Evolutionary conservation across 2,329 filamentous ascomycete species (phyloP), one percentile per base, ranked within the genome.

Genomic region (Penicillium expansum): DNA sequence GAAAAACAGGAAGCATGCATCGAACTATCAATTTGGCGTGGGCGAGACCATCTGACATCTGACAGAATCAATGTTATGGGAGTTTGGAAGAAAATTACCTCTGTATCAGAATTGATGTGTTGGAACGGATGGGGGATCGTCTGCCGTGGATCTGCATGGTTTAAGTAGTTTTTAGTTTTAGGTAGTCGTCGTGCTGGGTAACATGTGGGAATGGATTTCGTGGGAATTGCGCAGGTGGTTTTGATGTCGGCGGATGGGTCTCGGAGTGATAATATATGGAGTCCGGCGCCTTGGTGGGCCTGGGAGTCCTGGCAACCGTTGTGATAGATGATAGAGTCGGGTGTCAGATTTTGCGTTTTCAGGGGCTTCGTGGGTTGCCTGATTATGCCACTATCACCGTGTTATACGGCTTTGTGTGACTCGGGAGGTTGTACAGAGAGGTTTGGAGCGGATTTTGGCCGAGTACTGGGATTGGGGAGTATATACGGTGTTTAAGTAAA

Each of bases 31-130:
- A 42, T 41, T 30, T 43, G 52, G 45, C 47, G 9, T 8, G 18
- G 32, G 27, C 22, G 33, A n/a, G 47, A 8, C 16, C 20, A 22
- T 54, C 20, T n/a, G 29, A 33, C 27, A 32, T 52, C 22, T 33
- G 42, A 13, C 2, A 13, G 24, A 43, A n/a, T 33, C 27, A 38
- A 30, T n/a, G 32, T 29, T 22, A 38, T 11, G n/a, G 29, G 41
- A 20, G 14, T 18, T 9, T 8, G 24, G 30, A 10, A n/a, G 13
- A 54, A 54, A 57, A 57, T 57, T 57, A 57, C 49, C 50, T 48
- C 50, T 48, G 49, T 57, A 22, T 57, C 55, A 57, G 50, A 57
- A 48, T 41, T 51, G 55, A 57, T 57, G 43, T 57, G 55, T 57
- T 56, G 48, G 48, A 52, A 52, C 10, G 30, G 45, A 52, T 50